Base-by-base conservation (phyloP, 1,139 yeast species). In the Geotrichum histeridarum region DNA sequence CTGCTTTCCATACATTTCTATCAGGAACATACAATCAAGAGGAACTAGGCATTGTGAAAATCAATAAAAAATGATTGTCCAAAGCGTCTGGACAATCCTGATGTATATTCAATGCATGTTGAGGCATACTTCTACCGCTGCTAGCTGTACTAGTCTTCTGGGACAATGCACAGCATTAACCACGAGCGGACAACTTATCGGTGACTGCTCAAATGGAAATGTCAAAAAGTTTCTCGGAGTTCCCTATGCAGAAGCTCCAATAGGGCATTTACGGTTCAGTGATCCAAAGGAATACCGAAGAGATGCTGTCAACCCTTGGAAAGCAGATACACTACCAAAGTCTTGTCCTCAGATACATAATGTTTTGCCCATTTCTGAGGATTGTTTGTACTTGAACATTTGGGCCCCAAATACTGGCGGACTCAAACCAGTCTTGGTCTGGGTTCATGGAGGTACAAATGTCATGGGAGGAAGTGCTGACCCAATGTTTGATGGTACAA, bases 391-490 rank as follows among this genome's bases (percentile, higher is more conserved):
- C 39, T 56, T 67, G 18, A 67, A 67, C 50, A 61, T 67, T 15
- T 56, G 43, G 42, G 54, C 62, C 1, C 68, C 70, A n/a, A 33
- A 54, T 11, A 33, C 52, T 14, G 14, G 11, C 8, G 50, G 52
- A n/a, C 36, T 54, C 8, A 54, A 59, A 17, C 70, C 71, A 1
- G 72, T 68, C n/a, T 61, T 67, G 59, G 60, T 68, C n/a, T 72
- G 73, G 73, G 63, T 72, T 46, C 70, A 71, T 54, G 76, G 75
- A 4, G 75, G 76, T n/a, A 69, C 73, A 0, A 70, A 70, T 53
- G 37, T 56, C 8, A 59, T 55, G 14, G 73, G 74, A 2, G 65
- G 72, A 1, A 60, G 66, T 32, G 58, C 65, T 6, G 69, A 69
- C 42, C 66, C 69, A 5, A 61, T 63, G 2, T 65, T 69, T 55